Evolutionary conservation across 2,329 filamentous ascomycete genomes (phyloP).

Genomic region (Penicillium sp.): DNA sequence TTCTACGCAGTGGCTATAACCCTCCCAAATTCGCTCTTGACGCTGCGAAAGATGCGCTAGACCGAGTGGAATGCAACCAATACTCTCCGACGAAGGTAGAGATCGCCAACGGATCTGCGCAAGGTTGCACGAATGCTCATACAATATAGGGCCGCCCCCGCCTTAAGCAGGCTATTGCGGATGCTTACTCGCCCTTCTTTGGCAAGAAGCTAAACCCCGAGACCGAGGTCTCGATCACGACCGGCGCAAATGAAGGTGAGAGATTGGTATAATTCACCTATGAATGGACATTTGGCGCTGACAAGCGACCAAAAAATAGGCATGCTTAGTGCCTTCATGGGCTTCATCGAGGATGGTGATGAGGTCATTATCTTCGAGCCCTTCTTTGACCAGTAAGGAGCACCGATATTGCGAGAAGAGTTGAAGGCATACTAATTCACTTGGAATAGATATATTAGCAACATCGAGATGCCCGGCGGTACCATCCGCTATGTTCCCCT

Average conservation of each 20-base stretch:
- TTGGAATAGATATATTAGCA: constrained; percentile 72
- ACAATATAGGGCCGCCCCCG: constrained; percentile 68
- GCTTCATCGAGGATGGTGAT: constrained; percentile 87
- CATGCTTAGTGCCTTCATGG: constrained; percentile 98
- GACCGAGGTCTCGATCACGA: constrained; percentile 92
- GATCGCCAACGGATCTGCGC: neutral
- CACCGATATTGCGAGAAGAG: neutral
- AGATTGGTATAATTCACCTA: neutral
- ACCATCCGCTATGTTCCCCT: constrained; percentile 95
- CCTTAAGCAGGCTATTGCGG: constrained; percentile 86
- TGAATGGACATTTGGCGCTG: neutral
- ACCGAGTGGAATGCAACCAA: constrained; percentile 95
- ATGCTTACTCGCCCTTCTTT: constrained; percentile 89
- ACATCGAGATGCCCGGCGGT: constrained; percentile 97
- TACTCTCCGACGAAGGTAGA: constrained; percentile 84
- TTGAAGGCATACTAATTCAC: neutral
- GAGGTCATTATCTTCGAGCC: constrained; percentile 98
- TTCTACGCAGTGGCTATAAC: constrained; percentile 68
- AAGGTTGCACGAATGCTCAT: constrained; percentile 8
- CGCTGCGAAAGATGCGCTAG: constrained; percentile 84
- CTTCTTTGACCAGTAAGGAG: constrained; percentile 85
- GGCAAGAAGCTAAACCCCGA: constrained; percentile 78
- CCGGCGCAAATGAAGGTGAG: constrained; percentile 53
- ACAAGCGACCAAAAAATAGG: constrained; percentile 40
- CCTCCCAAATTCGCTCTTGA: constrained; percentile 86